Percentiles rank a stretch among this genome's conserved stretches.
These are phyloP conservation scores for Paramarasmius palmivorus DNA, from an alignment of 1,284 basidiomycete species.

Conservation along the genomic window DNA sequence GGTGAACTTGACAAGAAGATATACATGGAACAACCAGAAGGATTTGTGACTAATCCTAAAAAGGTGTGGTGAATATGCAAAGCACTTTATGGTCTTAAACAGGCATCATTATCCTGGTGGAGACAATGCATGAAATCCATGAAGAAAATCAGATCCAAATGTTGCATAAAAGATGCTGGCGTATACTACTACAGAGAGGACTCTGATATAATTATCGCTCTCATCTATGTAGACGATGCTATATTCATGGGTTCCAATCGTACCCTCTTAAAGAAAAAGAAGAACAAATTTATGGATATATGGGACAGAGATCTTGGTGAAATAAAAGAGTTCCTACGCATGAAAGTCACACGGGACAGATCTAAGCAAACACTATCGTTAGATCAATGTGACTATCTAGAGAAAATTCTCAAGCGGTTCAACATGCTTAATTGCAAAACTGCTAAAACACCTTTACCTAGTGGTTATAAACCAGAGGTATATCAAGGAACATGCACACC, in stretches of 20 bases:
- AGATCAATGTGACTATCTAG: conserved; percentile 20
- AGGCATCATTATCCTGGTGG: conserved; percentile 31
- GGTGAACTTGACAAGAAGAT: conserved; percentile 34
- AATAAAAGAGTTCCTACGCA: conserved; percentile 11
- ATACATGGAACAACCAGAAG: conserved; percentile 35
- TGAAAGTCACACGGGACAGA: conserved; percentile 7
- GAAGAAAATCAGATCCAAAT: conserved; percentile 20
- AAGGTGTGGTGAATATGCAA: conserved; percentile 24
- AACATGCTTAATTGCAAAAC: conserved; percentile 17
- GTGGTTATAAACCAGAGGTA: conserved; percentile 6
- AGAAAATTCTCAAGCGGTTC: conserved; percentile 17
- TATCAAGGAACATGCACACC: conserved; percentile 12
- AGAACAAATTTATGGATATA: conserved; percentile 13
- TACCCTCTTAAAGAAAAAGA: conserved; percentile 4
- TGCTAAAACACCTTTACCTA: conserved; percentile 17
- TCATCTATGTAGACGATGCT: conserved; percentile 19
- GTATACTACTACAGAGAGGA: conserved; percentile 20
- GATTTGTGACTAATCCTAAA: conserved; percentile 20
- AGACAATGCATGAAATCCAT: conserved; percentile 23
- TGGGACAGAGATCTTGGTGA: conserved; percentile 17
- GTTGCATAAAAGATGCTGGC: conserved; percentile 21
- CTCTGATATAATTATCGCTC: conserved; percentile 16
- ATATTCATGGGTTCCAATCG: conserved; percentile 1
- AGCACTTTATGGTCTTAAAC: conserved; percentile 33
- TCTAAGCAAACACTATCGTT: conserved; percentile 5